A percentile compares a stretch with the other conserved stretches of the same genome.
Conservation (phyloP, 306 rosid genomes). For the Cicer arietinum region DNA sequence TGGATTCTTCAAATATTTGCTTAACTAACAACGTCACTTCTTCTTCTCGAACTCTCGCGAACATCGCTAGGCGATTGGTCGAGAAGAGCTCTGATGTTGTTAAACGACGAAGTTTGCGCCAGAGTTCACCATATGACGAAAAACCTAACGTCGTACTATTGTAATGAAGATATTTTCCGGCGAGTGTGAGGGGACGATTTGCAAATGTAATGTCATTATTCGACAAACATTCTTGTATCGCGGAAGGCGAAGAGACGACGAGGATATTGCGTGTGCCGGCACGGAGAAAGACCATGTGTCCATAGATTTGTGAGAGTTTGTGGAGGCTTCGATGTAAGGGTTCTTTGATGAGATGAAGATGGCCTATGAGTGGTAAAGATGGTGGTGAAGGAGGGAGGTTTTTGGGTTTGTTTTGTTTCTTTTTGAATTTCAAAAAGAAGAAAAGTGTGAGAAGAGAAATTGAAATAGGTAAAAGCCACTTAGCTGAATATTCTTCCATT, state of each 20-base stretch:
- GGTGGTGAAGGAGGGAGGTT: conserved; percentile 57
- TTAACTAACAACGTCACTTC: conserved; percentile 36
- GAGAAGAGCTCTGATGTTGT: conserved; percentile 44
- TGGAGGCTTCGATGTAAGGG: conserved; percentile 46
- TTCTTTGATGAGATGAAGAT: conserved; percentile 52
- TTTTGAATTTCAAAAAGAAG: background rate
- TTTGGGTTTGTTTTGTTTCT: background rate
- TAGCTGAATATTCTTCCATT: background rate
- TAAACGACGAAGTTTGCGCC: conserved; percentile 46
- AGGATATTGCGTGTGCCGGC: conserved; percentile 47
- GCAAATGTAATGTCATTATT: conserved; percentile 51
- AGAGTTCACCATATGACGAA: conserved; percentile 44
- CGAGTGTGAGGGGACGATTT: conserved; percentile 48
- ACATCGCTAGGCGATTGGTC: conserved; percentile 17
- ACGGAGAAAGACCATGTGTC: conserved; percentile 38
- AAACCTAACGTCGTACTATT: conserved; percentile 24
- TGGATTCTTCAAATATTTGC: conserved; percentile 17
- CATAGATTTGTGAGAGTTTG: conserved; percentile 39
- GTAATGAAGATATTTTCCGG: conserved; percentile 42
- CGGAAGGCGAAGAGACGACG: conserved; percentile 52
- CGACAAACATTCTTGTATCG: conserved; percentile 46
- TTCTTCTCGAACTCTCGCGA: conserved; percentile 31
- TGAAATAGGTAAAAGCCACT: background rate
- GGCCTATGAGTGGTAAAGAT: conserved; percentile 56
- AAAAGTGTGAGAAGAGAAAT: conserved; percentile 25